Evolutionary conservation across 129 eudicot genomes (phyloP).

Genomic region (Scalesia atractyloides): DNA sequence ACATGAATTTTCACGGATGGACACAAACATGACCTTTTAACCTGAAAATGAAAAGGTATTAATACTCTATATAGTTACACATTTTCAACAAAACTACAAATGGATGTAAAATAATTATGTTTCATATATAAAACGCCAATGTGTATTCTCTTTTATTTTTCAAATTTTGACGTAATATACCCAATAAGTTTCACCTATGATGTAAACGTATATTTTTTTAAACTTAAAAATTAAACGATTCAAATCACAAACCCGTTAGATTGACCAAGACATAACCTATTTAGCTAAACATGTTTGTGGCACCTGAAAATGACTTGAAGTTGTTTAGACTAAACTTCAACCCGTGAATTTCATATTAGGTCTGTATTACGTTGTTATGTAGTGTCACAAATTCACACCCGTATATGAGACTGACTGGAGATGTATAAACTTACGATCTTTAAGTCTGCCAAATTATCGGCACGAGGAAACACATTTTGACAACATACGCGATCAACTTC

Average conservation of each 20-base stretch:
- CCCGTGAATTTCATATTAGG: not conserved
- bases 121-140: not conserved
- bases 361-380: not conserved
- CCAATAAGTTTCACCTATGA: not conserved
- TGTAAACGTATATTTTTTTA: not conserved
- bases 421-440: constrained; percentile 34
- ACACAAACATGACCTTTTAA: not conserved
- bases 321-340: not conserved
- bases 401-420: not conserved
- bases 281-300: too few relatives aligned
- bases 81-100: not conserved
- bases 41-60: not conserved
- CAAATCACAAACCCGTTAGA: too few relatives aligned
- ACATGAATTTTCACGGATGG: not conserved
- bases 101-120: not conserved
- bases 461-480: constrained; percentile 28
- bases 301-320: too few relatives aligned
- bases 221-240: not conserved
- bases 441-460: constrained; percentile 36
- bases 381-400: not conserved
- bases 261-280: too few relatives aligned
- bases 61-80: not conserved
- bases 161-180: not conserved
- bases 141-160: not conserved
- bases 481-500: constrained; percentile 43